phyloP scores from a whole-genome alignment of 352 stramenopile genomes.

The Phytophthora citrophthora region DNA sequence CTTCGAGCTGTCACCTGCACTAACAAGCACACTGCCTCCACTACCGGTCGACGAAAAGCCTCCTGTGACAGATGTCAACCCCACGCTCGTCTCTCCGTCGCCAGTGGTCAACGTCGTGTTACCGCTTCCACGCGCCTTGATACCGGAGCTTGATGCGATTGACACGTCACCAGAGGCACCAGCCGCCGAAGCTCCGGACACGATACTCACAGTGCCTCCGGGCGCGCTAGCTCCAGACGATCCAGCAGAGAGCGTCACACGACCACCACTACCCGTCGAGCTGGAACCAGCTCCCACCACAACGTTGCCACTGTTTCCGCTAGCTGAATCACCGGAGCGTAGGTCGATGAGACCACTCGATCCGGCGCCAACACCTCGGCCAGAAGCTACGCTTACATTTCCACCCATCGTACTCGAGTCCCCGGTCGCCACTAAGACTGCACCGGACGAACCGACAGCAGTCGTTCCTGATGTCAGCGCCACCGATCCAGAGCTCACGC shows the following conservation, averaged over 20 bases:
- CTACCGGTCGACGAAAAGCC: constrained; percentile 17
- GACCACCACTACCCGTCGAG: constrained; percentile 15
- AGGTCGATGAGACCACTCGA: not conserved
- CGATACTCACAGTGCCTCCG: constrained; percentile 16
- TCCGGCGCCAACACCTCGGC: not conserved
- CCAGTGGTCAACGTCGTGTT: constrained; percentile 21
- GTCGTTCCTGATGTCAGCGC: constrained; percentile 12
- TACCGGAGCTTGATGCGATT: constrained; percentile 12
- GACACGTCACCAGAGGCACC: constrained; percentile 16
- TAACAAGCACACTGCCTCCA: constrained; percentile 19
- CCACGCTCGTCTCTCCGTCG: constrained; percentile 25
- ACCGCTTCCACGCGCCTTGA: constrained; percentile 17
- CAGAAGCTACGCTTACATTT: constrained; percentile 10
- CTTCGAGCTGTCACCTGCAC: constrained; percentile 16
- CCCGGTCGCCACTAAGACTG: constrained; percentile 17
- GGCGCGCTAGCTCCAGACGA: constrained; percentile 11
- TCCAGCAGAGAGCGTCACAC: constrained; percentile 15
- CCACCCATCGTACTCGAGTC: constrained; percentile 22
- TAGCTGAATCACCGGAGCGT: constrained; percentile 10
- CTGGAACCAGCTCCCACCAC: constrained; percentile 18
- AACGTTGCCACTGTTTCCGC: constrained; percentile 18
- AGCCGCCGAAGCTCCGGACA: constrained; percentile 13
- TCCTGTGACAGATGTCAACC: constrained; percentile 19
- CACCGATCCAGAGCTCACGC: constrained; percentile 20
- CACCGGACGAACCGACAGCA: constrained; percentile 13